phyloP scores from a whole-genome alignment of 2,329 filamentous ascomycete species.

The Talaromyces atroroseus region DNA sequence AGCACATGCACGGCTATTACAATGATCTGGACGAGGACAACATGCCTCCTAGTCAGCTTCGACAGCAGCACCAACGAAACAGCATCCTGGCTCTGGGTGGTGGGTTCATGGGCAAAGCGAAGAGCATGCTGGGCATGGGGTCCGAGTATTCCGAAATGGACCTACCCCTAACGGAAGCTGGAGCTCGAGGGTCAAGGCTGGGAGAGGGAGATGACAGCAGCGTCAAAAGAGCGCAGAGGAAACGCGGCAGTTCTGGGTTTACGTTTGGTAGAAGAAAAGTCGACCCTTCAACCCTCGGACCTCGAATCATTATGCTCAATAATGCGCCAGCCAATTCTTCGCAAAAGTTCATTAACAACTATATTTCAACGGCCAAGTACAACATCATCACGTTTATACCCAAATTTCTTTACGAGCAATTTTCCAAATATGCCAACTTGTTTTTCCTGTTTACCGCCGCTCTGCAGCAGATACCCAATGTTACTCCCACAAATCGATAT shows the following conservation, averaged over 20 bases:
- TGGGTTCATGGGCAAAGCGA: conserved; percentile 78
- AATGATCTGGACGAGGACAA: conserved; percentile 58
- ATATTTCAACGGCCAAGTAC: conserved; percentile 97
- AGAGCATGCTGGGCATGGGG: conserved; percentile 84
- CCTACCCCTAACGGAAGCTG: conserved; percentile 79
- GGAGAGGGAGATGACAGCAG: conserved; percentile 27
- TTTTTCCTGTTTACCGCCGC: conserved; percentile 98
- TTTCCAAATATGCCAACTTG: conserved; percentile 97
- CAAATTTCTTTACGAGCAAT: conserved; percentile 97
- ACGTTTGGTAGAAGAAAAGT: conserved; percentile 81
- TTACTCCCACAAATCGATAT: conserved; percentile 91
- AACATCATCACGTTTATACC: conserved; percentile 88
- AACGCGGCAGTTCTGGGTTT: conserved; percentile 69
- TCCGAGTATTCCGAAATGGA: conserved; percentile 96
- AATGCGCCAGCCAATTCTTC: conserved; percentile 85
- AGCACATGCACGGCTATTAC: conserved; percentile 64
- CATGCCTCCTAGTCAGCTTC: conserved; percentile 42
- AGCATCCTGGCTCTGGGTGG: conserved; percentile 84
- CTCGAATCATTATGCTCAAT: conserved; percentile 90
- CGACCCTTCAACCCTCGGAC: conserved; percentile 86
- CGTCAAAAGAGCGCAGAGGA: conserved; percentile 43
- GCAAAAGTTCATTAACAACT: conserved; percentile 92
- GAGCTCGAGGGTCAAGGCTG: conserved; percentile 39
- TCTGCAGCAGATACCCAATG: conserved; percentile 88
- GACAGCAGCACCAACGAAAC: conserved; percentile 69